These are phyloP conservation scores for Aureobasidium mangrovei DNA, from an alignment of 2,329 filamentous ascomycete species.

Conservation along the genomic window DNA sequence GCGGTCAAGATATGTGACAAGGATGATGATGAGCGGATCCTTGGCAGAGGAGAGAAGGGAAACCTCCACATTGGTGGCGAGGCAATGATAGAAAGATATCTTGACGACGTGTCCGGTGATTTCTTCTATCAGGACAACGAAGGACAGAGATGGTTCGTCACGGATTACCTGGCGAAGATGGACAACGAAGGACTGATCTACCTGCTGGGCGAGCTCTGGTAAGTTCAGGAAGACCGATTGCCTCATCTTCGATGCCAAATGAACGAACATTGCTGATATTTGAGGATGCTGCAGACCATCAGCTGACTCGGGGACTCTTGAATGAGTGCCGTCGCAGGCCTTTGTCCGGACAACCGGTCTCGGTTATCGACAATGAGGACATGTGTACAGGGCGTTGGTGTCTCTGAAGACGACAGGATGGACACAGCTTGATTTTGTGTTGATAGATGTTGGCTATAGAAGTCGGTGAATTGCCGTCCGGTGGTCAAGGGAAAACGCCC, in stretches of 20 bases:
- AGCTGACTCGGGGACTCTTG: too few relatives aligned
- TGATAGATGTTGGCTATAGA: too few relatives aligned
- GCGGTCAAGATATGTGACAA: not conserved
- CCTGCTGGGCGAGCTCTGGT: not conserved
- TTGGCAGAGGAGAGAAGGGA: constrained; percentile 3
- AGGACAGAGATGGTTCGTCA: not conserved
- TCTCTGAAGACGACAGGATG: too few relatives aligned
- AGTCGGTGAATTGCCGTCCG: too few relatives aligned
- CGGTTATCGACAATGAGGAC: not conserved
- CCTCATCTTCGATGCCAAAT: not conserved
- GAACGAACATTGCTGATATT: not conserved
- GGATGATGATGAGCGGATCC: not conserved
- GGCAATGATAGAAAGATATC: not conserved
- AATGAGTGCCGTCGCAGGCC: too few relatives aligned
- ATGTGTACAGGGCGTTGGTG: too few relatives aligned
- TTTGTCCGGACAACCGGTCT: too few relatives aligned
- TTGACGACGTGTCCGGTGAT: not conserved
- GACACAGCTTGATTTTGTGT: too few relatives aligned
- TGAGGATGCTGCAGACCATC: not conserved
- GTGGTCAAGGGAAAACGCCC: too few relatives aligned
- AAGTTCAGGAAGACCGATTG: not conserved
- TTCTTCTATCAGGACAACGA: not conserved
- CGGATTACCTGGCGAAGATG: not conserved
- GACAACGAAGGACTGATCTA: not conserved
- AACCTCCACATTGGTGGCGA: constrained; percentile 1